Evolutionary conservation across 768 basidiomycete species (phyloP), one percentile per base, ranked within the genome.

Genomic region (Trametes elegans): DNA sequence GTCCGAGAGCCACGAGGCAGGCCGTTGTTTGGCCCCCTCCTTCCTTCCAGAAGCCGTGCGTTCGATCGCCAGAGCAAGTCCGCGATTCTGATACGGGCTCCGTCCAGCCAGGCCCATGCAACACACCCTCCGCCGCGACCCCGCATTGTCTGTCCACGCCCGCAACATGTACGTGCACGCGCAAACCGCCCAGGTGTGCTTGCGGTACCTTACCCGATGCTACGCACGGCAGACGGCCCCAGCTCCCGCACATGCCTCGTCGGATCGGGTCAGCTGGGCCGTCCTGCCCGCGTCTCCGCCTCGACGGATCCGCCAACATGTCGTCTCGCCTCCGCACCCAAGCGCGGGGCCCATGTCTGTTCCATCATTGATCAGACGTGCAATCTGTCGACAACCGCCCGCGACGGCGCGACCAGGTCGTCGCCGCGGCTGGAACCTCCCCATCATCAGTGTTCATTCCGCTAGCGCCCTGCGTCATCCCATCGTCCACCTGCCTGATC

Each of bases 1-100:
- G 51, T 38, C 51, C 51, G 51, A 34, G 51, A 53, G 51, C 32
- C 51, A 53, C 51, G 51, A 53, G 51, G 51, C 50, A 5, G 38
- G 8, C 31, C 28, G 23, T 42, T 24, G 24, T 23, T 36, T 52
- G 28, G 5, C n/a, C 40, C 34, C 29, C n/a, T n/a, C n/a, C 14
- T 41, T 31, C 49, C n/a, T 52, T 43, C 50, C 28, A 43, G 41
- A 43, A 43, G 39, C 9, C 23, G 26, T 24, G 10, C 40, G 40
- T 29, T 26, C 8, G 48, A 10, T 24, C n/a, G n/a, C n/a, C n/a
- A 18, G 29, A 24, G 27, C 49, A 29, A 51, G 40, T 43, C 50
- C 50, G 41, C 41, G 23, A 52, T 27, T 50, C 49, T 50, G 39
- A 50, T 50, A 28, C 47, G 23, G 16, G 47, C 35, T 18, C 40